Conservation (phyloP, 2,329 filamentous ascomycete genomes). For the Acrodontium crateriforme region DNA sequence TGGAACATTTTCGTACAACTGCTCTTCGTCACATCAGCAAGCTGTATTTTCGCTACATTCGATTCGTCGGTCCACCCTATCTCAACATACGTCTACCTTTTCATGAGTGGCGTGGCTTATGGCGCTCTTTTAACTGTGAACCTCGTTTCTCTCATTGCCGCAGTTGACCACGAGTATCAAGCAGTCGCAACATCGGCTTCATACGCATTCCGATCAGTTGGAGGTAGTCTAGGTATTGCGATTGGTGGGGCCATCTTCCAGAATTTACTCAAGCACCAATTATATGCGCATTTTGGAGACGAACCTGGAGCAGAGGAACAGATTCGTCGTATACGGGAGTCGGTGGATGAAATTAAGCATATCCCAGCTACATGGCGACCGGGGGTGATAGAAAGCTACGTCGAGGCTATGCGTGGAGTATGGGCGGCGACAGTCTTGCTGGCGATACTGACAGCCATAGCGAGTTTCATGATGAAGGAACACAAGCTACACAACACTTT, state of each 20-base stretch:
- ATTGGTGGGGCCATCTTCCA: conserved; percentile 71
- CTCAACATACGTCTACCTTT: conserved; percentile 53
- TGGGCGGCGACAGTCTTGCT: conserved; percentile 58
- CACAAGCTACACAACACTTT: conserved; percentile 64
- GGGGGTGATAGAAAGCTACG: conserved; percentile 58
- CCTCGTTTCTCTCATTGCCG: conserved; percentile 65
- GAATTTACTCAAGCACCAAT: conserved; percentile 54
- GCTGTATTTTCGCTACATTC: conserved; percentile 32
- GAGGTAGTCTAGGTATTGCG: conserved; percentile 59
- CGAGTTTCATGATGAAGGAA: conserved; percentile 58
- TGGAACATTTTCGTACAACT: conserved; percentile 26
- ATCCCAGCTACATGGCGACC: conserved; percentile 57
- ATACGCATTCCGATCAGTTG: conserved; percentile 64
- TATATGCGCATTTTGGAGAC: conserved; percentile 56
- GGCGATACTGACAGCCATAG: conserved; percentile 44
- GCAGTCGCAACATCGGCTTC: conserved; percentile 77
- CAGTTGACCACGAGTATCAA: conserved; percentile 71
- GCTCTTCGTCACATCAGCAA: conserved; percentile 25
- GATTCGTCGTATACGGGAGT: conserved; percentile 59
- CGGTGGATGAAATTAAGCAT: conserved; percentile 54
- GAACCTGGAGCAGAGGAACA: conserved; percentile 50
- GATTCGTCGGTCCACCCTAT: conserved; percentile 42
- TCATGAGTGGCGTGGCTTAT: conserved; percentile 59
- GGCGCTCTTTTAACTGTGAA: conserved; percentile 72
- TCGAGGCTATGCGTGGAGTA: conserved; percentile 61